Evolutionary conservation across 106 monocot species (phyloP).

Genomic region (Dioscorea alata): DNA sequence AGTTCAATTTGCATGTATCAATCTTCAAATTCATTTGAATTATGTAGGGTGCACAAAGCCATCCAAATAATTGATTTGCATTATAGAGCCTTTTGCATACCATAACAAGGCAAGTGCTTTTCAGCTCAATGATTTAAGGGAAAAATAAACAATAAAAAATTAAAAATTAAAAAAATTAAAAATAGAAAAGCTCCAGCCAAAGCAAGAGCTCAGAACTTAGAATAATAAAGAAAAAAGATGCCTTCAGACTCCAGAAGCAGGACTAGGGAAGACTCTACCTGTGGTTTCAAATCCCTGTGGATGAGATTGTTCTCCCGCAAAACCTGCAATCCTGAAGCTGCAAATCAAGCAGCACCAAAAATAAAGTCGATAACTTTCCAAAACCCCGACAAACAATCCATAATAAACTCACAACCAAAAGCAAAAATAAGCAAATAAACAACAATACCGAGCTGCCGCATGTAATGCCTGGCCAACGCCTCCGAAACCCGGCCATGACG

Average conservation of each 20-base stretch:
- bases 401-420: background rate
- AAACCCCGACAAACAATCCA: too few species aligned
- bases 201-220: background rate
- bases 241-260: too few species aligned
- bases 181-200: too few species aligned
- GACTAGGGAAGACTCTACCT: conserved; percentile 32
- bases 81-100: too few species aligned
- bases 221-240: background rate
- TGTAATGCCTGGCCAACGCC: conserved; percentile 80
- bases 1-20: too few species aligned
- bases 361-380: background rate
- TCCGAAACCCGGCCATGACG: conserved; percentile 65
- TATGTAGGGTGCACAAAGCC: too few species aligned
- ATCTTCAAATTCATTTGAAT: too few species aligned
- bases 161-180: too few species aligned
- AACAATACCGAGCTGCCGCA: conserved; percentile 76
- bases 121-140: too few species aligned
- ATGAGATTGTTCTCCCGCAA: conserved; percentile 86
- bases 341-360: conserved; percentile 11
- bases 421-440: background rate
- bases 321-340: conserved; percentile 90
- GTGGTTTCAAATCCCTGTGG: conserved; percentile 93
- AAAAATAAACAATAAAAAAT: too few species aligned
- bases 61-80: too few species aligned
- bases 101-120: too few species aligned